Base-by-base conservation (phyloP, 2,329 filamentous ascomycete genomes). In the Metarhizium anisopliae region DNA sequence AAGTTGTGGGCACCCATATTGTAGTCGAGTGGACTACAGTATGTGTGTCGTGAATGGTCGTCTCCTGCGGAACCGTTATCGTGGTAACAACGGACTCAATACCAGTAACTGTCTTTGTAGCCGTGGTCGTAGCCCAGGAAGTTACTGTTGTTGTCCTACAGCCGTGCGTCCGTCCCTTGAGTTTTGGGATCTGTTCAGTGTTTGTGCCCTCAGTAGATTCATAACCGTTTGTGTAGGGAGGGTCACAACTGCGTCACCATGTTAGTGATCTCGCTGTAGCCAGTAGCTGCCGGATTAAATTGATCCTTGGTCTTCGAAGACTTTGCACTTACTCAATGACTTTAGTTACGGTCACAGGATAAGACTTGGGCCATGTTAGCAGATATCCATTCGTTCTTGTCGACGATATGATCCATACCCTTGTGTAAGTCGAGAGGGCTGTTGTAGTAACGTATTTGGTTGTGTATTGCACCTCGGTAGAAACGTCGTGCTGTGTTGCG, bases 331-430 rank as follows among this genome's bases (percentile, higher is more conserved):
- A 62, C 61, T 55, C 59, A 38, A 51, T 38, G 18, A 51, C 35
- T 18, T 52, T 52, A 10, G 62, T 65, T 1, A 62, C 51, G 8
- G 63, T 64, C n/a, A 64, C 53, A 4, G 62, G 61, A 36, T 59
- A 62, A 4, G 63, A 63, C 63, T 64, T 6, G 25, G n/a, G 8
- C 8, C 18, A 30, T n/a, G 36, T 60, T 42, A 56, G 54, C 29
- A 54, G n/a, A n/a, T 49, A 10, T 32, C 13, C 30, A 32, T 2
- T 11, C 32, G 6, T n/a, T 47, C 2, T 7, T 14, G 7, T 13
- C 2, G 30, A 8, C 30, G 29, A 13, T 47, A 14, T 35, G 10
- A 45, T 10, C 7, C 58, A 52, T 58, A 62, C 62, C 18, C 47
- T 58, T 40, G 56, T 25, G 25, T 56, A 58, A 16, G 59, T 60